Conservation (phyloP, 345 rosid species). For the Fremontodendron californicum region DNA sequence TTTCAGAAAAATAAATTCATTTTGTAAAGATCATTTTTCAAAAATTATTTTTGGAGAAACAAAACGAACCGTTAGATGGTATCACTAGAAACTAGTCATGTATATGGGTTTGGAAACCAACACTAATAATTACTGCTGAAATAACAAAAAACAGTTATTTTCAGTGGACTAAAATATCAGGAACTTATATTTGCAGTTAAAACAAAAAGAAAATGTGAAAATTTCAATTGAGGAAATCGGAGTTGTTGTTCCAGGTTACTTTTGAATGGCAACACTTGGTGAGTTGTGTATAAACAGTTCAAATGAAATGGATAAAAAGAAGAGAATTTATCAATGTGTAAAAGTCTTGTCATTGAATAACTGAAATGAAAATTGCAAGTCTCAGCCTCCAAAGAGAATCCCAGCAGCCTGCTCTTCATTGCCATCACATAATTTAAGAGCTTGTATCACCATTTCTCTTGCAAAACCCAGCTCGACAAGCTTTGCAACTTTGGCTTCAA, state of each 20-base stretch:
- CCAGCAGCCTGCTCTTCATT: constrained; percentile 97
- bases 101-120: not conserved
- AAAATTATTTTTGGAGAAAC: too few relatives aligned
- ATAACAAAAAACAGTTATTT: not conserved
- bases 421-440: constrained; percentile 69
- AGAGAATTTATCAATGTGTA: constrained; percentile 17
- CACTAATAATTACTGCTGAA: not conserved
- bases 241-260: not conserved
- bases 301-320: too few relatives aligned
- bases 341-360: not conserved
- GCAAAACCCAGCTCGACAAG: constrained; percentile 82
- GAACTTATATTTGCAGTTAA: not conserved
- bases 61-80: too few relatives aligned
- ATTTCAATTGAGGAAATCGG: not conserved
- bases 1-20: too few relatives aligned
- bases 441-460: constrained; percentile 72
- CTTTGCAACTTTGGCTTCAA: constrained; percentile 85
- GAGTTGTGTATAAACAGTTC: not conserved
- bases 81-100: too few relatives aligned
- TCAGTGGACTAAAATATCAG: not conserved
- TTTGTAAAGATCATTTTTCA: too few relatives aligned
- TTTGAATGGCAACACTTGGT: not conserved
- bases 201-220: not conserved
- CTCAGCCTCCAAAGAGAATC: constrained; percentile 80
- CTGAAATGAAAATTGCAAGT: not conserved